Evolutionary conservation across 345 rosid species (phyloP).

Genomic region (Dipteronia dyeriana): DNA sequence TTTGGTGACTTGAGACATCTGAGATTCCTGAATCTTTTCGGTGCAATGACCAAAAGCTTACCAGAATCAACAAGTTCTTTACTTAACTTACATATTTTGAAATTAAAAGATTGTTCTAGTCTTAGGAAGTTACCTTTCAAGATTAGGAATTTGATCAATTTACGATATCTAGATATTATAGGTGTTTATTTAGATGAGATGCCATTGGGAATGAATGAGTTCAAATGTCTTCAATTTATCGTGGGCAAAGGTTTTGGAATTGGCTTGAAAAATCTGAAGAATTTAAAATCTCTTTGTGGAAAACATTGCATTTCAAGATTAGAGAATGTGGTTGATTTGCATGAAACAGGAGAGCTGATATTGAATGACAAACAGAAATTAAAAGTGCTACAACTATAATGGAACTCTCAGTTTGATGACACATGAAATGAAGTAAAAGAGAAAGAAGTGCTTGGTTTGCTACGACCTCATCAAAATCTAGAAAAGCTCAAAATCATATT

Average conservation of each 20-base stretch:
- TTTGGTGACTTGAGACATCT: constrained; percentile 2
- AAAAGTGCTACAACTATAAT: too few species aligned
- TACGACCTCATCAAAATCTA: too few species aligned
- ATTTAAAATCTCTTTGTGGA: background rate
- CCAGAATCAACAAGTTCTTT: background rate
- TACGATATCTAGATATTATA: too few species aligned
- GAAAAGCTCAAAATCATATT: too few species aligned
- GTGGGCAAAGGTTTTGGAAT: background rate
- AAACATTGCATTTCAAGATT: background rate
- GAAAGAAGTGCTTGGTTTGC: accelerated
- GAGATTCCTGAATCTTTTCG: background rate
- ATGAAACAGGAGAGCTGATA: too few species aligned
- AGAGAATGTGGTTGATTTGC: background rate
- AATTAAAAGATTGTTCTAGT: background rate
- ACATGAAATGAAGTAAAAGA: accelerated
- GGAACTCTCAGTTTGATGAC: too few species aligned
- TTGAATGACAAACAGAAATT: too few species aligned
- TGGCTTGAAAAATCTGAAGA: background rate
- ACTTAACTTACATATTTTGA: background rate
- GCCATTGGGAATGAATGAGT: background rate
- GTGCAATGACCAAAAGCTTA: background rate
- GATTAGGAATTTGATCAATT: too few species aligned
- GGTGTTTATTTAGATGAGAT: background rate
- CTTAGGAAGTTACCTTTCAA: too few species aligned
- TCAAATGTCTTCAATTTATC: background rate